Conservation (phyloP, 2,329 filamentous ascomycete species). For the Elsinoe ampelina region DNA sequence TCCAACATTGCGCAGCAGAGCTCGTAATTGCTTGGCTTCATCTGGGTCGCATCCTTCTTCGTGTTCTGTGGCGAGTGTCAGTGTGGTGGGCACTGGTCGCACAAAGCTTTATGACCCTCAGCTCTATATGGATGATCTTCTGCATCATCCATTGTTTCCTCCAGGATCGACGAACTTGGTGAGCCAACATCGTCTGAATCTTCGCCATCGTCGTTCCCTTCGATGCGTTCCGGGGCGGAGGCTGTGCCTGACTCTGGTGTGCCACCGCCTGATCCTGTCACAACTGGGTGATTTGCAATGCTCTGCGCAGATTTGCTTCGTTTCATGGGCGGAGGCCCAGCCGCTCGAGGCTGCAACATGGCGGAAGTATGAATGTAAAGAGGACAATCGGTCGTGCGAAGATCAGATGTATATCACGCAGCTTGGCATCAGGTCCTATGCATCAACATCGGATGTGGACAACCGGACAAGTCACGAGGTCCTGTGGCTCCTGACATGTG, state of each 20-base stretch:
- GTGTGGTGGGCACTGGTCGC: not conserved
- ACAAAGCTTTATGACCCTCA: slow-evolving; percentile 6
- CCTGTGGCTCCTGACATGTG: not conserved
- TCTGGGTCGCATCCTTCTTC: slow-evolving; percentile 14
- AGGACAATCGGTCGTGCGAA: not conserved
- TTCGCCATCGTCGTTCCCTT: slow-evolving; percentile 7
- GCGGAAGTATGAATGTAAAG: not conserved
- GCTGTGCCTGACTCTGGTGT: slow-evolving; percentile 2
- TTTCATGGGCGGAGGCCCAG: slow-evolving; percentile 5
- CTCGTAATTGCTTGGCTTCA: slow-evolving; percentile 15
- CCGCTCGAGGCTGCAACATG: not conserved
- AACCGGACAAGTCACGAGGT: not conserved
- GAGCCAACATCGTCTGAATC: not conserved
- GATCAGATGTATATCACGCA: not conserved
- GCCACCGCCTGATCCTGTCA: not conserved
- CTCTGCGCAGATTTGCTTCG: slow-evolving; percentile 9
- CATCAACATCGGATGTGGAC: not conserved
- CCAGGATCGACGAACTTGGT: slow-evolving; percentile 10
- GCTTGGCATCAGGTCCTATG: not conserved
- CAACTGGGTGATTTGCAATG: not conserved
- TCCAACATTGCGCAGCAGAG: slow-evolving; percentile 62
- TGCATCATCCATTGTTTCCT: slow-evolving; percentile 14
- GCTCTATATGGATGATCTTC: not conserved
- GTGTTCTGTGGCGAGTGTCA: slow-evolving; percentile 8
- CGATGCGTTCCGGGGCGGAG: slow-evolving; percentile 9